These are phyloP conservation scores for Styphnolobium japonicum DNA, from an alignment of 306 rosid genomes.

Conservation along the genomic window DNA sequence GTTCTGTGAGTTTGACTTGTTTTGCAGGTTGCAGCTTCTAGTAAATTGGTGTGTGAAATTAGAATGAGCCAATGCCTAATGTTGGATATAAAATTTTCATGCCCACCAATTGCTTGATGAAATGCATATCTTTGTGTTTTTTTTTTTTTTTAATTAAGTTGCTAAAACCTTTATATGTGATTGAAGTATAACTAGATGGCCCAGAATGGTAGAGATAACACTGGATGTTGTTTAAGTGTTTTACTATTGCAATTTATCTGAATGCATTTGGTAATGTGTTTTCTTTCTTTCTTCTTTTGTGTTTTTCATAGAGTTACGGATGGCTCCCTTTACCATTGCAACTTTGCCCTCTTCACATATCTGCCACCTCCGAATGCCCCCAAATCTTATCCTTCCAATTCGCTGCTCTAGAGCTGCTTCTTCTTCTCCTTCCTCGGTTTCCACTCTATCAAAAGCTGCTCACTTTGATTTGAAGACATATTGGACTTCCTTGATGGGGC, in stretches of 20 bases:
- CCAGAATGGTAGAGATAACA: background rate
- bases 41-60: background rate
- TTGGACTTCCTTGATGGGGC: conserved; percentile 63
- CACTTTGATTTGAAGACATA: conserved; percentile 79
- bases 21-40: background rate
- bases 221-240: background rate
- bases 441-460: conserved; percentile 34
- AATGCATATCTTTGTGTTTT: conserved; percentile 3
- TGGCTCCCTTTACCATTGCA: conserved; percentile 53
- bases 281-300: background rate
- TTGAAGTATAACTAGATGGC: background rate
- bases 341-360: conserved; percentile 38
- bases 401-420: conserved; percentile 46
- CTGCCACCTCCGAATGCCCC: conserved; percentile 34
- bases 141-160: conserved; percentile 21
- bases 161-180: background rate
- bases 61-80: background rate
- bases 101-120: conserved; percentile 15
- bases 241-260: background rate
- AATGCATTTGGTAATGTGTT: conserved; percentile 7
- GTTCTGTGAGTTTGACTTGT: background rate
- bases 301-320: background rate
- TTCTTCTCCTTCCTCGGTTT: conserved; percentile 32
- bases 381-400: conserved; percentile 28
- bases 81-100: background rate